Base-by-base conservation (phyloP, 257 asterid genomes). In the Scutellaria baicalensis region DNA sequence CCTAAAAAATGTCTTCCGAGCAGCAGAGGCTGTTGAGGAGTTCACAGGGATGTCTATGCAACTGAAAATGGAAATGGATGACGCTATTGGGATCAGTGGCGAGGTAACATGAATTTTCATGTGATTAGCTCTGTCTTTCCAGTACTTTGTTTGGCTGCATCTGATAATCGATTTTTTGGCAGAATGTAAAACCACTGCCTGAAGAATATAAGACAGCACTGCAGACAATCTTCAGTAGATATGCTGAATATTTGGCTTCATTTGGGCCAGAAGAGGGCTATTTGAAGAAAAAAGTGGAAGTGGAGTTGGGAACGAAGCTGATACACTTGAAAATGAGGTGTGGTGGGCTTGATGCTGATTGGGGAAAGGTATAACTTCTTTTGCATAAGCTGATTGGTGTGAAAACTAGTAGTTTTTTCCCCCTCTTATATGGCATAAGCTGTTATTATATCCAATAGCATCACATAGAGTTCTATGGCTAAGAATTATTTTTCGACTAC, bases 261-360 rank as follows among this genome's bases (percentile, higher is more conserved):
- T 94, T 94, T 83, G 95, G 91, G 71, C 96, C 92, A 20, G 86
- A 89, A 40, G 99, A 94, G 84, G 81, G 27, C 50, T 94, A 88
- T 75, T 84, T 94, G 80, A 94, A 86, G 87, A 91, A 94, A 92
- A 94, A 94, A 74, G 97, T 94, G 66, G 99, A 94, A 83, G 78
- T 59, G 59, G 99, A 94, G 77, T 64, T 94, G 81, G 99, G 98
- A 59, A 72, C 96, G 60, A 81, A 80, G 76, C 80, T 94, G 99
- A 94, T 94, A 74, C 85, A 85, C 92, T 79, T 94, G 84, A 94
- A 94, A 85, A 91, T 91, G 98, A 87, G 99, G 78, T 94, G 98
- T 77, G 81, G 95, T 65, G 98, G 98, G 78, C 94, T 94, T 43
- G 78, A 65, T 36, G 80, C 97, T 70, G 96, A 84, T 43, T 94